Evolutionary conservation across 345 rosid species (phyloP), one percentile per base, ranked within the genome.

Genomic region (Chamaenerion angustifolium): DNA sequence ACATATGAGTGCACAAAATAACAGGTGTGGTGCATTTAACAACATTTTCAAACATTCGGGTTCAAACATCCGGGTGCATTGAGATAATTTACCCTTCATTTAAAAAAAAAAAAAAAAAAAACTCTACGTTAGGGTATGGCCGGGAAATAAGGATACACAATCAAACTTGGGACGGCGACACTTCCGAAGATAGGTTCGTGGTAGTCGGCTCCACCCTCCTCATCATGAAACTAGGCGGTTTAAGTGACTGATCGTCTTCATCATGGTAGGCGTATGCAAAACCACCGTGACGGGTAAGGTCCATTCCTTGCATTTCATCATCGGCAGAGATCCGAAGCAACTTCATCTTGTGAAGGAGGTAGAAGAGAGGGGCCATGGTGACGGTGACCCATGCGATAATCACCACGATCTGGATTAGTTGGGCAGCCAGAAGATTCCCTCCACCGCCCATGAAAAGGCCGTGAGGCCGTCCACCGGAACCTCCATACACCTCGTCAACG

Each of bases 291-390:
- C 81, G 46, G 16, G 94, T 83, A 64, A 73, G 16, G 64, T 87
- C 96, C 94, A 87, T 83, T 13, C 96, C 96, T 0, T 83, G 76
- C 69, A 68, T 69, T 64, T 87, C 94, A 60, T 81, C 89, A 0
- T 87, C 87, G 0, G 43, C 12, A 0, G 94, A 83, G 35, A 87
- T 77, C 58, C 96, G 51, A 48, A 83, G 42, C 16, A 87, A 50
- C 13, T 76, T 79, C 40, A 81, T 51, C 56, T 76, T 73, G 43
- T 70, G 48, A 4, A 81, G 83, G 41, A 37, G 55, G 6, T 58
- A 75, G 56, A 83, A 87, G 44, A 87, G 60, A 2, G 87, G 77
- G 7, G 81, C 85, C 94, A 83, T 87, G 0, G 94, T 83, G 0
- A 56, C 90, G 9, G 82, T 67, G 0, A 87, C 90, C 87, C 90